Conservation (phyloP, 1,284 basidiomycete species). For the Apiotrichum mycotoxinovorans region DNA sequence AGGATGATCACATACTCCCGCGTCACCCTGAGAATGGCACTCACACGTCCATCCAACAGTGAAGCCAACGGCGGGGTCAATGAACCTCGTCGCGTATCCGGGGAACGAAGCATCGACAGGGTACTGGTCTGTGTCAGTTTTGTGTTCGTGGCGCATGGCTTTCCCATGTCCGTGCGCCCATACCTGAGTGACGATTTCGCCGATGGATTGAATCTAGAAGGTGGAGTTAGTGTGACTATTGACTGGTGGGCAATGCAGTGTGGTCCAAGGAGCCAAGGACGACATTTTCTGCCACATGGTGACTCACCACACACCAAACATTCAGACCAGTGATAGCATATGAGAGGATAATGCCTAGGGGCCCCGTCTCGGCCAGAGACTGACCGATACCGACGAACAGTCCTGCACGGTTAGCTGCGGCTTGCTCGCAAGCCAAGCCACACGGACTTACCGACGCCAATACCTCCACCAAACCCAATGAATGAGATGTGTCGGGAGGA, state of each 20-base stretch:
- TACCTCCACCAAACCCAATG: slow-evolving; percentile 17
- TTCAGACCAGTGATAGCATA: slow-evolving; percentile 11
- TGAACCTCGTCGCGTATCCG: slow-evolving; percentile 5
- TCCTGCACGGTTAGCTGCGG: not conserved
- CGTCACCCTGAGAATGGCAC: no score
- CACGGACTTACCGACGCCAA: slow-evolving; percentile 2
- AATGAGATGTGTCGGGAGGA: slow-evolving; percentile 13
- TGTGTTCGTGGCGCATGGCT: not conserved
- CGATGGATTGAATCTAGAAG: slow-evolving; percentile 14
- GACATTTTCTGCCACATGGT: no score
- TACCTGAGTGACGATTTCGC: slow-evolving; percentile 10
- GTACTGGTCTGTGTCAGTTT: slow-evolving; percentile 1
- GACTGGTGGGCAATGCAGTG: no score
- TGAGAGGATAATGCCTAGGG: slow-evolving; percentile 10
- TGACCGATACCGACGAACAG: slow-evolving; percentile 16
- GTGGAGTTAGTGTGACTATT: not conserved
- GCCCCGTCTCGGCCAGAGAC: slow-evolving; percentile 5
- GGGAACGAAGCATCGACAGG: slow-evolving; percentile 17
- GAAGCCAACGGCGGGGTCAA: slow-evolving; percentile 70
- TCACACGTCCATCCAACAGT: slow-evolving; percentile 72
- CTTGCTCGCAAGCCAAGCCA: no score
- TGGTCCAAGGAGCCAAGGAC: no score
- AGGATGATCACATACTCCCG: no score
- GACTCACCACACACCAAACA: slow-evolving; percentile 16
- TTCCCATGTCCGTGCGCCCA: no score